These are phyloP conservation scores for Labyrinthula sp. DNA, from an alignment of 352 stramenopile genomes.

Conservation along the genomic window DNA sequence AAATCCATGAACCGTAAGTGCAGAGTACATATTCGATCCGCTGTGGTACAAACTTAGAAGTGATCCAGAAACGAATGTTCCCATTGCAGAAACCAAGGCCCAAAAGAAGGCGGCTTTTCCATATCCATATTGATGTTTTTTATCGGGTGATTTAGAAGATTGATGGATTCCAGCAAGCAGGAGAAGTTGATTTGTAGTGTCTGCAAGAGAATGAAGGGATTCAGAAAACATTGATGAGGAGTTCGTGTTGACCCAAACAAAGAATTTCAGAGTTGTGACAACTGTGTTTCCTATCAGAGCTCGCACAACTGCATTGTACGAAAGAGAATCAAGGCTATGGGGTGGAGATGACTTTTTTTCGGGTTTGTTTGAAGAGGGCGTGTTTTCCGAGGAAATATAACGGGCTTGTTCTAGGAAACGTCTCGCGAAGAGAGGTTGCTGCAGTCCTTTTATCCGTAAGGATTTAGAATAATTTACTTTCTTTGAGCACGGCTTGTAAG, in stretches of 20 bases:
- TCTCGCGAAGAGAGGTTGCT: no score
- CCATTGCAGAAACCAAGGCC: constrained; percentile 87
- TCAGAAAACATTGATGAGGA: constrained; percentile 87
- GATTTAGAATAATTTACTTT: no score
- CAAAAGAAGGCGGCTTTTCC: constrained; percentile 92
- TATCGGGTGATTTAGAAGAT: constrained; percentile 59
- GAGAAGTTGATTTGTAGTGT: constrained; percentile 86
- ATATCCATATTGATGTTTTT: constrained; percentile 86
- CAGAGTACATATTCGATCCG: constrained; percentile 43
- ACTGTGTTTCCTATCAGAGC: constrained; percentile 77
- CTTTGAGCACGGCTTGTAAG: no score
- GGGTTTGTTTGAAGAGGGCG: no score
- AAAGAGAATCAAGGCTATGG: no score
- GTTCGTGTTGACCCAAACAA: constrained; percentile 66
- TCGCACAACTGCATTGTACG: constrained; percentile 31
- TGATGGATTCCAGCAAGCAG: constrained; percentile 56
- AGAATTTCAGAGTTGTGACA: constrained; percentile 68
- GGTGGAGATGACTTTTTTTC: no score
- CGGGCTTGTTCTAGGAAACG: no score
- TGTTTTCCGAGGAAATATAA: no score
- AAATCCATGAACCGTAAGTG: constrained; percentile 48
- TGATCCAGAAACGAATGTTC: constrained; percentile 87
- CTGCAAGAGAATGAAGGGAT: constrained; percentile 83
- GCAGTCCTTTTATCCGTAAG: no score
- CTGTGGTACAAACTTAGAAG: constrained; percentile 78